phyloP scores from a whole-genome alignment of 805 yeast species.

The Ogataea polymorpha region DNA sequence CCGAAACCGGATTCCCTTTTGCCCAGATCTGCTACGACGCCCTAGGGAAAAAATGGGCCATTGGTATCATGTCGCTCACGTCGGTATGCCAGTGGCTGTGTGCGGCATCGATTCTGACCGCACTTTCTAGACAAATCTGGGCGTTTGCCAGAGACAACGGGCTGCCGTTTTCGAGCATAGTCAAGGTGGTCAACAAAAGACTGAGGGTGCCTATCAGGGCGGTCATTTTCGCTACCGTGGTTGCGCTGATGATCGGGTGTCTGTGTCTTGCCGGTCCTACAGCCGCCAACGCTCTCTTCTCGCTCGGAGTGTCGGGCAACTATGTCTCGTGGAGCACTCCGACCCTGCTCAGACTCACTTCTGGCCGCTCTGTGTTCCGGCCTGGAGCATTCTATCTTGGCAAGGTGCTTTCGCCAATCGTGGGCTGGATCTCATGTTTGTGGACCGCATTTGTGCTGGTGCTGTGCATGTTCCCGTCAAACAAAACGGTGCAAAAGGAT shows the following conservation, averaged over 20 bases:
- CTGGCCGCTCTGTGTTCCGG: slow-evolving; percentile 49
- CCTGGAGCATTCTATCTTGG: slow-evolving; percentile 74
- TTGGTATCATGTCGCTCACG: slow-evolving; percentile 57
- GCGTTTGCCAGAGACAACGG: slow-evolving; percentile 79
- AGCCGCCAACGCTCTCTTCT: slow-evolving; percentile 64
- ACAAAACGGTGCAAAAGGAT: slow-evolving; percentile 35
- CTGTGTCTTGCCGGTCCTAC: slow-evolving; percentile 55
- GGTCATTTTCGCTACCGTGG: slow-evolving; percentile 48
- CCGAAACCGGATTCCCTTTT: slow-evolving; percentile 56
- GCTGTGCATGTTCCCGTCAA: slow-evolving; percentile 60
- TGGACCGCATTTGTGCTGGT: slow-evolving; percentile 55
- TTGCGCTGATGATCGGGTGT: slow-evolving; percentile 52
- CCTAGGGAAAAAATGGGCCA: slow-evolving; percentile 61
- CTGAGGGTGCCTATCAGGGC: slow-evolving; percentile 67
- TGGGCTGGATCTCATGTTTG: slow-evolving; percentile 40
- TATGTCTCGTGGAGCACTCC: slow-evolving; percentile 64
- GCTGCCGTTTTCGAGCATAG: slow-evolving; percentile 54
- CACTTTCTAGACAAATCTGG: slow-evolving; percentile 69
- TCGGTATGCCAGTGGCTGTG: slow-evolving; percentile 60
- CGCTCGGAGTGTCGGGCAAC: slow-evolving; percentile 60
- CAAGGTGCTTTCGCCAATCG: slow-evolving; percentile 41
- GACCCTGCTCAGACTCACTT: slow-evolving; percentile 48
- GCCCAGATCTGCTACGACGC: slow-evolving; percentile 63
- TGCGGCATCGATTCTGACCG: slow-evolving; percentile 61
- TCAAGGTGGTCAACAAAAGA: slow-evolving; percentile 55